phyloP scores from a whole-genome alignment of 371 early-diverging fungal species.

The Phascolomyces articulosus region DNA sequence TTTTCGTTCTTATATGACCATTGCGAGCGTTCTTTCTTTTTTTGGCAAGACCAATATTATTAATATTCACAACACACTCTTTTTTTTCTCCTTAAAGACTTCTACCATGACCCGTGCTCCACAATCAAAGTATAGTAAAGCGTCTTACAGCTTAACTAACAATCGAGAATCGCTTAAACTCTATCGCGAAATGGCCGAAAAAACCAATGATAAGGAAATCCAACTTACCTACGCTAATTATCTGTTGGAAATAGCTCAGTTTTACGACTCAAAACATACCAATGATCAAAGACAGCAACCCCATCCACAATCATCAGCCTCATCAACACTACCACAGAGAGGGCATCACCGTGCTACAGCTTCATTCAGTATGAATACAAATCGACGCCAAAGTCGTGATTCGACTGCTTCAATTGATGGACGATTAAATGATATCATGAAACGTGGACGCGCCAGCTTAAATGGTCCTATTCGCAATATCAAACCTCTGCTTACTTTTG shows the following conservation, averaged over 20 bases:
- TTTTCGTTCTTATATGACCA: background rate
- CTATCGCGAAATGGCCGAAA: constrained; percentile 73
- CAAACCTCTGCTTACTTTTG: background rate
- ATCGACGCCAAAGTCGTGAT: background rate
- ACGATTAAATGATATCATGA: constrained; percentile 7
- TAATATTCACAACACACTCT: background rate
- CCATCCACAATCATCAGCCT: background rate
- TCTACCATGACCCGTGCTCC: constrained; percentile 14
- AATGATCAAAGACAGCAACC: constrained; percentile 1
- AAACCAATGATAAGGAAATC: constrained; percentile 71
- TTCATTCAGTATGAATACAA: background rate
- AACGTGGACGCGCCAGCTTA: constrained; percentile 12
- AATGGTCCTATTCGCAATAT: background rate
- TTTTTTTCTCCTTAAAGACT: constrained; percentile 8
- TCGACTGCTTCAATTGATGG: background rate
- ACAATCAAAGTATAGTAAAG: constrained; percentile 27
- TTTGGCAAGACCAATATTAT: background rate
- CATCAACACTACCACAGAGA: background rate
- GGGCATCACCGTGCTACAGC: background rate
- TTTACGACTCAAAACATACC: constrained; percentile 10
- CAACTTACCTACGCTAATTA: constrained; percentile 84
- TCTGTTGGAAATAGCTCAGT: constrained; percentile 54
- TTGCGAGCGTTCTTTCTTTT: background rate
- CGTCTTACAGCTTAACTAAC: constrained; percentile 58
- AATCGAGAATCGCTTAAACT: constrained; percentile 53